Base-by-base conservation (phyloP, 768 basidiomycete species). In the Rickenella mellea region DNA sequence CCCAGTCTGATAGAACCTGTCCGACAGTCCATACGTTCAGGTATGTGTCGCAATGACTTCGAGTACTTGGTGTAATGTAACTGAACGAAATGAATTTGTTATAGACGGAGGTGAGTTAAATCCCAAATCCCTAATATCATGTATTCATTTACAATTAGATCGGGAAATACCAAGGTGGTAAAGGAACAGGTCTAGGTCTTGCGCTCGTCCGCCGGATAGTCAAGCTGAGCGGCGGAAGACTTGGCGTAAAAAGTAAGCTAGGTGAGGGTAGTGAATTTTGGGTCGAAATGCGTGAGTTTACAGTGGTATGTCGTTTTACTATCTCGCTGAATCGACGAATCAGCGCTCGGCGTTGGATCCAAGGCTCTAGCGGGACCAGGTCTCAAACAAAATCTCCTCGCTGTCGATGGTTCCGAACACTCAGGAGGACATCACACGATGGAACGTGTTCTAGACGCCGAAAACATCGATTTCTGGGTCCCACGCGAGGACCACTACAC, bases 201-300 rank as follows among this genome's bases (percentile, higher is more conserved):
- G 84, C 85, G 1, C 67, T 89, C 5, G 83, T 86, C 32, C 71
- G 83, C 36, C 80, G 83, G 49, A 88, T 89, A 32, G 82, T 89
- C 50, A 82, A 78, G 51, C 61, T 85, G 30, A 79, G 73, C 39
- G 78, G 80, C 29, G 86, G 86, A 15, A 71, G 85, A 39, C 62
- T 87, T 22, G 85, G 80, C n/a, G 71, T 81, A n/a, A 64, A 61
- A 46, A 77, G 74, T 14, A 75, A 36, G 15, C 11, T 36, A 9
- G 33, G 33, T 4, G 4, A 36, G 24, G 91, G 91, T 11, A 86
- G 81, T 28, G 87, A 82, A 28, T 93, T 92, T 64, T 92, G 89
- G 90, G 82, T 88, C 8, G 86, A 88, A 57, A 58, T 88, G 28
- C 81, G 67, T 72, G 55, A 49, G 69, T 62, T 20, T 35, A 39